Evolutionary conservation across 768 basidiomycete species (phyloP), one percentile per base, ranked within the genome.

Genomic region (Termitomyces sp.): DNA sequence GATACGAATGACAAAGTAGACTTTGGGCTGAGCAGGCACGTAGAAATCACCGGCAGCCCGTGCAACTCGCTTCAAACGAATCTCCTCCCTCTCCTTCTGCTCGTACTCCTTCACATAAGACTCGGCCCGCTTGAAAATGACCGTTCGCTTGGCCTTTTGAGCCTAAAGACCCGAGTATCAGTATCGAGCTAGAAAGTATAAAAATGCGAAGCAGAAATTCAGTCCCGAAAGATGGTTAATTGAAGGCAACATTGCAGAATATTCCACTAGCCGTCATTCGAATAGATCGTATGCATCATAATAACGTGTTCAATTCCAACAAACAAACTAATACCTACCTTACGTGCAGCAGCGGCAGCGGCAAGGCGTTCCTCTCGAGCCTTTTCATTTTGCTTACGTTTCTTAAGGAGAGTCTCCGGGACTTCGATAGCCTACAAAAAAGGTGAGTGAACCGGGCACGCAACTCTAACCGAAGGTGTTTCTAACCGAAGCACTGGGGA

Each of bases 361-460:
- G 79, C 85, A 63, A 96, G 80, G 67, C 91, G 92, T 70, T 96
- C 94, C 79, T 95, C 94, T 68, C 93, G 83, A 62, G 88, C 89
- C 81, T 95, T 95, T 81, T 96, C 93, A 69, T 87, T 95, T 78
- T 94, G 90, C 80, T 95, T 94, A 78, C 95, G 87, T 82, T 96
- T 98, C 85, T 97, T 98, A 80, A 98, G 92, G 80, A 98, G 87
- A 70, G 95, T 98, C 87, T 97, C 95, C 73, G 95, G 95, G 78
- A 96, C 95, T 85, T 95, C 90, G 73, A 97, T 86, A 70, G 86
- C 84, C 91, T 93, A 66, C 23, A 23, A 54, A 56, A 62, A 35
- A 51, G 43, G 54, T 70, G 50, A 71, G 66, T 64, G 63, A 63
- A 53, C 15, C n/a, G 41, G 2, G 23, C 46, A 26, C 21, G 14